Base-by-base conservation (phyloP, 2,329 filamentous ascomycete genomes). In the Aspergillus sp. region DNA sequence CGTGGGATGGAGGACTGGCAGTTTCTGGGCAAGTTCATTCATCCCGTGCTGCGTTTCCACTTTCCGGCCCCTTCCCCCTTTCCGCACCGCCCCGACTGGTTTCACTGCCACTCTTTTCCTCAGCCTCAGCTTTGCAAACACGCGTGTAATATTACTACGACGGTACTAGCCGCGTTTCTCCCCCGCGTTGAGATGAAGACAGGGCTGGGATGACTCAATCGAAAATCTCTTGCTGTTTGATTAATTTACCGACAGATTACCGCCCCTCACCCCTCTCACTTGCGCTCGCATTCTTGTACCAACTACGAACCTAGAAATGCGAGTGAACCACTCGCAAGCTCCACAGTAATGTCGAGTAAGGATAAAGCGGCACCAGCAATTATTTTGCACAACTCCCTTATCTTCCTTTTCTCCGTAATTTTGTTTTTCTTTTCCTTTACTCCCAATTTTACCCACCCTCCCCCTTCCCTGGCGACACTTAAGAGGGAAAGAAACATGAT, bases 71-170 rank as follows among this genome's bases (percentile, higher is more conserved):
- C 60, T 61, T 55, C 39, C 61, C 62, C 65, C 60, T 67, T 59
- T 41, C 52, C 51, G 69, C 70, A 73, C 71, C 71, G 69, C 70
- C 69, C 62, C 64, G 67, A 55, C 56, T 43, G 21, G 49, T 65
- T 65, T 67, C 70, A 71, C 72, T 72, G 72, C 71, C 71, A 73
- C 70, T 55, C 38, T 28, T 58, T 55, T 50, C 63, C 60, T 64
- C 65, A 72, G 67, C 70, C 70, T 72, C 70, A 71, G 53, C 48
- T 47, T 36, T 39, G n/a, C 36, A 56, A 61, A 36, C 32, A 36
- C 62, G 56, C 58, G 55, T 59, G 51, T 58, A 59, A 59, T 55
- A 64, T 66, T 62, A 69, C 64, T 48, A 55, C 19, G 30, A 21
- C 17, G 62, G 62, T 63, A 61, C 41, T 45, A 60, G 21, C 59